A percentile compares a stretch with the other conserved stretches of the same genome.
Evolutionary conservation across 306 rosid species (phyloP).

Genomic region (Lathyrus oleraceus): DNA sequence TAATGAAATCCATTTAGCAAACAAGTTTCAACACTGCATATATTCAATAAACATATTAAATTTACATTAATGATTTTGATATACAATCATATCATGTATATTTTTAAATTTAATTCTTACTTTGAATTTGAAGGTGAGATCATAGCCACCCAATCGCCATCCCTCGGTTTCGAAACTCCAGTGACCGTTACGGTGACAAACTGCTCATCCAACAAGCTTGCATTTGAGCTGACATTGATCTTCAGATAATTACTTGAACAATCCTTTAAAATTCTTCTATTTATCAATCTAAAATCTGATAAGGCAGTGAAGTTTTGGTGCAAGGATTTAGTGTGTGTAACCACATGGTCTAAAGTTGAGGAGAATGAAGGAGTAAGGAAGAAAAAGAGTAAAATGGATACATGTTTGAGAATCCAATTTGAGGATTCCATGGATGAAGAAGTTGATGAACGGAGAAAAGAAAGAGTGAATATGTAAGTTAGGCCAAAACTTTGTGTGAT

Average conservation of each 20-base stretch:
- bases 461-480: background rate
- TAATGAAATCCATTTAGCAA: conserved; percentile 30
- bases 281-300: conserved; percentile 64
- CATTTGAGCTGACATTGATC: conserved; percentile 37
- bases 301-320: conserved; percentile 65
- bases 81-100: background rate
- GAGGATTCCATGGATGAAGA: background rate
- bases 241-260: conserved; percentile 47
- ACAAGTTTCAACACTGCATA: conserved; percentile 58
- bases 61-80: background rate
- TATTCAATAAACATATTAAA: background rate
- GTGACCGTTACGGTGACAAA: conserved; percentile 53
- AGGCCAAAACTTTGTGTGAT: background rate
- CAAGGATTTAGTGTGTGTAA: background rate
- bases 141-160: conserved; percentile 77
- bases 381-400: background rate
- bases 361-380: background rate
- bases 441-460: background rate
- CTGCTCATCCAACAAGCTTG: conserved; percentile 51
- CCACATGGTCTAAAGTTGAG: background rate
- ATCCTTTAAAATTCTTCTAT: conserved; percentile 46
- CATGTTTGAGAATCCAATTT: background rate
- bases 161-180: conserved; percentile 54
- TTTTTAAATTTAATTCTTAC: conserved; percentile 42
- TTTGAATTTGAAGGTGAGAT: conserved; percentile 70